These are phyloP conservation scores for Trypanosoma scelopori DNA, from an alignment of 208 protist species.

Conservation along the genomic window DNA sequence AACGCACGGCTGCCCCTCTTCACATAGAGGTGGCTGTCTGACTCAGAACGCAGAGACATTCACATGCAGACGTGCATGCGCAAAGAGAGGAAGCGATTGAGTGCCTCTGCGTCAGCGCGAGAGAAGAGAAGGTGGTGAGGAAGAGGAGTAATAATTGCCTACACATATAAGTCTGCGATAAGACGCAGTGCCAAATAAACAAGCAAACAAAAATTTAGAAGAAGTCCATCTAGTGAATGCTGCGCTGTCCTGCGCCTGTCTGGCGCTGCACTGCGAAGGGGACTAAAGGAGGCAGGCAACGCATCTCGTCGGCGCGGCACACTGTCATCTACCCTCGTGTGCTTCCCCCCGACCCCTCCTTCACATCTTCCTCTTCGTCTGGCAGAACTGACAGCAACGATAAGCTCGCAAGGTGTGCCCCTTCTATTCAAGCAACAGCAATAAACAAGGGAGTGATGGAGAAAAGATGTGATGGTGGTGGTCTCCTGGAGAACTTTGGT, in stretches of 20 bases:
- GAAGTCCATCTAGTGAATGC: background rate
- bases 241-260: conserved; percentile 6
- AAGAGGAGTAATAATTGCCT: too few species aligned
- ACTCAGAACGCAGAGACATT: background rate
- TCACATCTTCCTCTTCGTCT: conserved; percentile 24
- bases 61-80: background rate
- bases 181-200: too few species aligned
- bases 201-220: too few species aligned
- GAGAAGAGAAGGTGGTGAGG: background rate
- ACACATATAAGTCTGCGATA: too few species aligned
- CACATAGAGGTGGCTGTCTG: too few species aligned
- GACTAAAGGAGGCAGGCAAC: conserved; percentile 41
- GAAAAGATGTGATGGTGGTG: background rate
- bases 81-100: background rate
- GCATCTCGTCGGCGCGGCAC: conserved; percentile 42
- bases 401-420: conserved; percentile 9
- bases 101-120: background rate
- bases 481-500: conserved; percentile 59
- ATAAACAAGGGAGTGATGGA: conserved; percentile 14
- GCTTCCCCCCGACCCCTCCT: conserved; percentile 22
- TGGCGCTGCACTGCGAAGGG: conserved; percentile 14
- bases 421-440: conserved; percentile 10
- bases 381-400: conserved; percentile 3
- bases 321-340: conserved; percentile 53
- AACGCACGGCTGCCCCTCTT: too few species aligned